These are phyloP conservation scores for Suillus alpinus DNA, from an alignment of 768 basidiomycete genomes.

Conservation along the genomic window DNA sequence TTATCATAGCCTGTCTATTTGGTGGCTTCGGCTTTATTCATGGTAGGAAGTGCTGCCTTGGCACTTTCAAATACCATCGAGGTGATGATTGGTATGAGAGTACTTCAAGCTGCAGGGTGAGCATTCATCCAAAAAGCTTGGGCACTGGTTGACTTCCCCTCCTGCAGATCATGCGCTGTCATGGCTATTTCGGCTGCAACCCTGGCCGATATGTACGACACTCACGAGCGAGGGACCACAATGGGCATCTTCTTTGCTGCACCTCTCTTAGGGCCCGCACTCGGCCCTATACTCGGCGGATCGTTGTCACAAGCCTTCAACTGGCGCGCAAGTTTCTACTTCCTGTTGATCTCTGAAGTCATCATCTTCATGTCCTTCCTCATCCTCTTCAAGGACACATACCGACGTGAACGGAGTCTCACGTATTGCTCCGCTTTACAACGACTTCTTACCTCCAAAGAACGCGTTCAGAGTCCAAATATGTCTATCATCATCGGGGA, in stretches of 20 bases:
- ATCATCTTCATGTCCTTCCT: slow-evolving; percentile 54
- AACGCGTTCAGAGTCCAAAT: slow-evolving; percentile 19
- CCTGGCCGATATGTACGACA: slow-evolving; percentile 75
- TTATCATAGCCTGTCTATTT: slow-evolving; percentile 50
- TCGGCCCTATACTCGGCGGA: slow-evolving; percentile 74
- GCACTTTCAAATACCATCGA: slow-evolving; percentile 53
- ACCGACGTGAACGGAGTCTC: slow-evolving; percentile 76
- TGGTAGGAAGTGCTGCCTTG: slow-evolving; percentile 54
- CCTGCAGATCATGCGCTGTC: slow-evolving; percentile 57
- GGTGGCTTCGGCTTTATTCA: slow-evolving; percentile 48
- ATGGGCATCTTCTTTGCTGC: slow-evolving; percentile 83
- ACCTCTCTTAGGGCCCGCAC: slow-evolving; percentile 72
- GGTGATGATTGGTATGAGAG: slow-evolving; percentile 63
- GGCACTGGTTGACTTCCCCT: slow-evolving; percentile 9
- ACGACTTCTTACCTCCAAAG: slow-evolving; percentile 32
- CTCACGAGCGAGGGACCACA: slow-evolving; percentile 69
- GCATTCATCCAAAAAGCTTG: slow-evolving; percentile 11
- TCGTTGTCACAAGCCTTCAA: slow-evolving; percentile 59
- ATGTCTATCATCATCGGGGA: slow-evolving; percentile 13
- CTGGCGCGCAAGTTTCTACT: slow-evolving; percentile 87
- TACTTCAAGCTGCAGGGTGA: slow-evolving; percentile 65
- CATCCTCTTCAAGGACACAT: slow-evolving; percentile 77
- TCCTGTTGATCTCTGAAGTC: slow-evolving; percentile 64
- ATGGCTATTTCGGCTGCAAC: slow-evolving; percentile 74
- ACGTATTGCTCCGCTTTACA: slow-evolving; percentile 70